Conservation (phyloP, 108 stramenopile species). For the Nannochloropsis salina region DNA sequence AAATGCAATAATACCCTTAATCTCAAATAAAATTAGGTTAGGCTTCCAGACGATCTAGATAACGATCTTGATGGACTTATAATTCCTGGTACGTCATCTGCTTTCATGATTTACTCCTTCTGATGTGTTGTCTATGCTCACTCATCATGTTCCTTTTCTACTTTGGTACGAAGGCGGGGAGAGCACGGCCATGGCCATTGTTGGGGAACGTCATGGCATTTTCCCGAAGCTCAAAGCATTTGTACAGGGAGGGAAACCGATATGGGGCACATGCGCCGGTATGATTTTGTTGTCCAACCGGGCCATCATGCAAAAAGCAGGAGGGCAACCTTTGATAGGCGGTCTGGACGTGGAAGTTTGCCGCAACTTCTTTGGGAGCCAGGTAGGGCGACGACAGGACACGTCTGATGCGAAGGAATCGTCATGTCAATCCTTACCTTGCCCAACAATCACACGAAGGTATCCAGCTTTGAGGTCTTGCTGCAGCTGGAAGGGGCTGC, state of each 20-base stretch:
- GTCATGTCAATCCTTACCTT: not conserved
- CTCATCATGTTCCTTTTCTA: not conserved
- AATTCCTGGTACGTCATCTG: conserved; percentile 64
- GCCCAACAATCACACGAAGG: conserved; percentile 19
- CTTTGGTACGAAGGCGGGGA: conserved; percentile 63
- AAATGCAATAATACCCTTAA: too few relatives aligned
- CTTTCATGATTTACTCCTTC: not conserved
- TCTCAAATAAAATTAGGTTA: conserved; percentile 56
- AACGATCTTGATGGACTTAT: conserved; percentile 75
- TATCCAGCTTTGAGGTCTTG: conserved; percentile 78
- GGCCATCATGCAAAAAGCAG: conserved; percentile 64
- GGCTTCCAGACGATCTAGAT: conserved; percentile 68
- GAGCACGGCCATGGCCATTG: conserved; percentile 86
- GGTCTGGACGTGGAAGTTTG: conserved; percentile 89
- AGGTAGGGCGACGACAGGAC: conserved; percentile 37
- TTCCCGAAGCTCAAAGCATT: conserved; percentile 64
- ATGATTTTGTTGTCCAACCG: conserved; percentile 91
- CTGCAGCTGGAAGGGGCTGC: not conserved
- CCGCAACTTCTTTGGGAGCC: conserved; percentile 96
- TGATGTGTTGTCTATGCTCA: not conserved
- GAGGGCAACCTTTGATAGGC: conserved; percentile 89
- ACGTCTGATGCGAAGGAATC: not conserved
- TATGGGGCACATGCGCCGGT: conserved; percentile 98
- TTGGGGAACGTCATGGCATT: conserved; percentile 51
- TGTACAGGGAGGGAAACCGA: conserved; percentile 60